phyloP scores from a whole-genome alignment of 1,139 yeast species.

The Geotrichum siamense region DNA sequence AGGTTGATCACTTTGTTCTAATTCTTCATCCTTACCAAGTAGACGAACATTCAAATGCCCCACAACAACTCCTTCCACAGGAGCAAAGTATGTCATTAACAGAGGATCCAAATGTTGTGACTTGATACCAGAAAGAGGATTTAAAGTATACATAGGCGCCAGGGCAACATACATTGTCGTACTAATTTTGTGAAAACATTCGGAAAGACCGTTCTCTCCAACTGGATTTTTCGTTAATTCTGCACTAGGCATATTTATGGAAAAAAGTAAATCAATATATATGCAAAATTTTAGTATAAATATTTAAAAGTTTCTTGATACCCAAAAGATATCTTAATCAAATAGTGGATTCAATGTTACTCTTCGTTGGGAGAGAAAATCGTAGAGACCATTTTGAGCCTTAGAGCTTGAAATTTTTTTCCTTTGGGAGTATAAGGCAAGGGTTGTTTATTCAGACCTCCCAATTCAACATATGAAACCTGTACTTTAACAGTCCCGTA shows the following conservation, averaged over 20 bases:
- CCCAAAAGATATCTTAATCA: too few species aligned
- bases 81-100: slow-evolving; percentile 70
- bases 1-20: slow-evolving; percentile 27
- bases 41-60: slow-evolving; percentile 62
- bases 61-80: slow-evolving; percentile 74
- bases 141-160: slow-evolving; percentile 67
- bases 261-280: too few species aligned
- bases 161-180: slow-evolving; percentile 70
- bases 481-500: too few species aligned
- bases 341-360: too few species aligned
- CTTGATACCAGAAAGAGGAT: slow-evolving; percentile 71
- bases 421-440: slow-evolving; percentile 3
- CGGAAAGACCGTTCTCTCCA: slow-evolving; percentile 34
- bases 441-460: not conserved
- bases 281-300: too few species aligned
- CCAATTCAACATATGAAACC: too few species aligned
- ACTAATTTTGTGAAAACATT: slow-evolving; percentile 61
- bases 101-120: slow-evolving; percentile 86
- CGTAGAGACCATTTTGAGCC: too few species aligned
- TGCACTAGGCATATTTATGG: not conserved
- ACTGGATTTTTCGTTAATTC: slow-evolving; percentile 28
- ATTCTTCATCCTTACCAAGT: slow-evolving; percentile 35
- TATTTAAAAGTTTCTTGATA: too few species aligned
- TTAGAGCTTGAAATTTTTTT: not conserved
- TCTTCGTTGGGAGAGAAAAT: too few species aligned